Conservation (phyloP, 2,329 filamentous ascomycete species). For the Calonectria multiphialidica region DNA sequence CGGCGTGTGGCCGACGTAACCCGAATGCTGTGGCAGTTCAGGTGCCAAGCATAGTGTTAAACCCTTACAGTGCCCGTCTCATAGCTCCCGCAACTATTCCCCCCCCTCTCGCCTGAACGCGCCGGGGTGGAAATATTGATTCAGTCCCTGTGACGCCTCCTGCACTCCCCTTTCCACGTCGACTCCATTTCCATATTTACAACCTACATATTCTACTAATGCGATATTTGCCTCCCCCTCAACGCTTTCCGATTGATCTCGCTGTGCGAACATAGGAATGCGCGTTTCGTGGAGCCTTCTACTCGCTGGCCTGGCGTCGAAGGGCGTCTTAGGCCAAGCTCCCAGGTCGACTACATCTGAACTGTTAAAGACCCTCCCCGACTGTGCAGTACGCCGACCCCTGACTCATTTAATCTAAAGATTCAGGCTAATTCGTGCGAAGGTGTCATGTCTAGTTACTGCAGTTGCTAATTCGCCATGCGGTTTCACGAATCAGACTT, state of each 20-base stretch:
- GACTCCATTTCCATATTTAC: background rate
- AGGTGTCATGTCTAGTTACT: slow-evolving; percentile 44
- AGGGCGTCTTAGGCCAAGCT: background rate
- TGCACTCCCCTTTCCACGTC: background rate
- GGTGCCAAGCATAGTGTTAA: background rate
- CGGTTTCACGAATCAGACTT: slow-evolving; percentile 41
- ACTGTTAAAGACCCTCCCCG: slow-evolving; percentile 25
- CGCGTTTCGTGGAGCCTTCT: background rate
- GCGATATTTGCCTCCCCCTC: background rate
- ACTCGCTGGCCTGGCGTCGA: background rate
- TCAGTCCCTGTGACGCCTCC: background rate
- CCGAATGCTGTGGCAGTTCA: background rate
- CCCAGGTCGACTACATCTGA: background rate
- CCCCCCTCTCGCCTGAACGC: background rate
- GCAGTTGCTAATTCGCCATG: slow-evolving; percentile 44
- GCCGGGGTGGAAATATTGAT: background rate
- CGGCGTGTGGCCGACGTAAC: background rate
- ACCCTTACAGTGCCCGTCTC: background rate
- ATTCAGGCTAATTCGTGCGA: background rate
- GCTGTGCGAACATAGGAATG: background rate
- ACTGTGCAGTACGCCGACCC: slow-evolving; percentile 46
- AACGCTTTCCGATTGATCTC: background rate
- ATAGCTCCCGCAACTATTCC: background rate
- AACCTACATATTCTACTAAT: background rate
- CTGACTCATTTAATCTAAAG: background rate